phyloP scores from a whole-genome alignment of 345 rosid species.

The Eucalyptus caleyi region DNA sequence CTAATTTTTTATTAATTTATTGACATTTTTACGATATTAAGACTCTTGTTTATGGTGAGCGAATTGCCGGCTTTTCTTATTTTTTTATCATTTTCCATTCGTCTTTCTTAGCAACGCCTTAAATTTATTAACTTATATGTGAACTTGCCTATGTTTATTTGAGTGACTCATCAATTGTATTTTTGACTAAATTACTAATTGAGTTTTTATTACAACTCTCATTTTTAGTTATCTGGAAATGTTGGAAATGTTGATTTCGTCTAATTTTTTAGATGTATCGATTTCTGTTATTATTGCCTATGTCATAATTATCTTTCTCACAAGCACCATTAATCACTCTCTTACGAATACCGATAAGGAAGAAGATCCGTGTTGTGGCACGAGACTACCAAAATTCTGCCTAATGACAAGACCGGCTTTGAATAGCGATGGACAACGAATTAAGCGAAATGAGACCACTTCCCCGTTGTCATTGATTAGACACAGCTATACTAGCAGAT shows the following conservation, averaged over 20 bases:
- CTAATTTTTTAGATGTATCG: background rate
- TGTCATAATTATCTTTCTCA: background rate
- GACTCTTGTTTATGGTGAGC: too few relatives aligned
- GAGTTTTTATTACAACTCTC: background rate
- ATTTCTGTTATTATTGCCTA: background rate
- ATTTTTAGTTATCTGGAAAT: background rate
- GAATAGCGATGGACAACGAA: background rate
- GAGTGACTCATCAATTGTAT: background rate
- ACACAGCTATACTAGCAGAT: background rate
- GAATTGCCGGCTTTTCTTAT: background rate
- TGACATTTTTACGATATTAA: too few relatives aligned
- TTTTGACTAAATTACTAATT: background rate
- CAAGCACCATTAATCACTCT: background rate
- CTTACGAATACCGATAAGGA: background rate
- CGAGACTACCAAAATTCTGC: background rate
- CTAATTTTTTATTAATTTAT: too few relatives aligned
- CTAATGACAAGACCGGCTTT: background rate
- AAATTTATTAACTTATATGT: background rate
- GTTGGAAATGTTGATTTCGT: background rate
- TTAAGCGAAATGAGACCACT: background rate
- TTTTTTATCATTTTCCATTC: accelerated
- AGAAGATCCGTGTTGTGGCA: background rate
- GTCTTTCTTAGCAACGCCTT: background rate
- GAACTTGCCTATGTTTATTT: background rate
- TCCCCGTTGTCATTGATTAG: background rate